Base-by-base conservation (phyloP, 2,329 filamentous ascomycete species). In the Cercospora sojina region DNA sequence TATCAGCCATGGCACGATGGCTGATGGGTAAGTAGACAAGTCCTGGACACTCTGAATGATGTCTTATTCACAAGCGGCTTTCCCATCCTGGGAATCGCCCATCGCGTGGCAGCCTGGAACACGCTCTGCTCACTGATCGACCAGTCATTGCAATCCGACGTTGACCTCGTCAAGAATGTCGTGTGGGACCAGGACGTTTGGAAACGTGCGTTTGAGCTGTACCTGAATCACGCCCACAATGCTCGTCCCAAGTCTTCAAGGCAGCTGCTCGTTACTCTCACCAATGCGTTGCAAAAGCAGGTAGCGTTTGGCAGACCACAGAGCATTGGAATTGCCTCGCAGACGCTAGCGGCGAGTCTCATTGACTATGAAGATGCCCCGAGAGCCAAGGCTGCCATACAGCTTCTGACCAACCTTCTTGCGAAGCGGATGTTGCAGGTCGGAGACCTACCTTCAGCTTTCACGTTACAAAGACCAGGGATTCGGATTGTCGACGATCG, bases 41-140 rank as follows among this genome's bases (percentile, higher is more conserved):
- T 76, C 20, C 29, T 65, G 12, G 27, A 18, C 56, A 67, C 67
- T 20, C 53, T 75, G 25, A 62, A 72, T 43, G 31, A 69, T 55
- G 68, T 74, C 31, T 65, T 74, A 29, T 38, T 63, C 49, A 72
- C 74, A 53, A 59, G 64, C 68, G 59, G 59, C 49, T 62, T 58
- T 32, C 47, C 67, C 12, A 61, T 58, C 1, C 65, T 77, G 23
- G 71, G 57, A 51, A 72, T 75, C 38, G 74, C 77, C 16, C 81
- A 83, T 69, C 76, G 80, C 59, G 81, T 82, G 5, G 80, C 80
- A 51, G 81, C 82, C 43, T 82, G 79, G 69, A 83, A 83, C 70
- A 75, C 81, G 4, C 66, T 83, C 10, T 83, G 81, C 68, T 78
- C 79, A 6, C 71, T 82, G 41, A 75, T 83, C 38, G 79, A 83